These are phyloP conservation scores for Nemania bipapillata DNA, from an alignment of 2,329 filamentous ascomycete genomes.

Conservation along the genomic window DNA sequence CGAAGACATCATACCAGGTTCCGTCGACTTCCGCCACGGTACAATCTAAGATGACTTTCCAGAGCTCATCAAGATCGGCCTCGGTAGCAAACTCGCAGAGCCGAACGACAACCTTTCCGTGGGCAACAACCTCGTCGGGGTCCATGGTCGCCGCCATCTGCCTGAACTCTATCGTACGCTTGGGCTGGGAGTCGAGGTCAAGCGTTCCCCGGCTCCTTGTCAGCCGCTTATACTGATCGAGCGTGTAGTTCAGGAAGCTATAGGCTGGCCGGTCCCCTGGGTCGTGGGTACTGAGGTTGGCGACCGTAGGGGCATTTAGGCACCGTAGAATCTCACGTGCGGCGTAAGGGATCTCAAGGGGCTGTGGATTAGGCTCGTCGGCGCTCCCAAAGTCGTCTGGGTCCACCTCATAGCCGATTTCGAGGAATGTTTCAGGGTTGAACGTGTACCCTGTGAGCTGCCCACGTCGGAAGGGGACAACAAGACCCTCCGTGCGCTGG, in stretches of 20 bases:
- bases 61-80: conserved; percentile 14
- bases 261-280: conserved; percentile 22
- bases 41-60: conserved; percentile 32
- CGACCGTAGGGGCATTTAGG: conserved; percentile 7
- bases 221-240: neutral
- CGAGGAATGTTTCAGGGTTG: neutral
- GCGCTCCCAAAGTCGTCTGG: neutral
- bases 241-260: conserved; percentile 13
- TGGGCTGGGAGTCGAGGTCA: neutral
- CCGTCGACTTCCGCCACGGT: conserved; percentile 19
- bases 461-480: conserved; percentile 33
- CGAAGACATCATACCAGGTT: conserved; percentile 43
- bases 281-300: neutral
- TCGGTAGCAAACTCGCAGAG: conserved; percentile 32
- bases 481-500: neutral
- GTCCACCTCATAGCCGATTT: neutral
- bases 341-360: conserved; percentile 10
- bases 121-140: conserved; percentile 39
- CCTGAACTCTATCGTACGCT: conserved; percentile 45
- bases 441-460: conserved; percentile 14
- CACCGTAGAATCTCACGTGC: conserved; percentile 19
- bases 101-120: conserved; percentile 21
- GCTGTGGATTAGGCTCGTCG: neutral
- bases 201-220: rapidly evolving
- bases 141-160: conserved; percentile 41